Conservation (phyloP, 1,284 basidiomycete genomes). For the Phlebopus sp. region DNA sequence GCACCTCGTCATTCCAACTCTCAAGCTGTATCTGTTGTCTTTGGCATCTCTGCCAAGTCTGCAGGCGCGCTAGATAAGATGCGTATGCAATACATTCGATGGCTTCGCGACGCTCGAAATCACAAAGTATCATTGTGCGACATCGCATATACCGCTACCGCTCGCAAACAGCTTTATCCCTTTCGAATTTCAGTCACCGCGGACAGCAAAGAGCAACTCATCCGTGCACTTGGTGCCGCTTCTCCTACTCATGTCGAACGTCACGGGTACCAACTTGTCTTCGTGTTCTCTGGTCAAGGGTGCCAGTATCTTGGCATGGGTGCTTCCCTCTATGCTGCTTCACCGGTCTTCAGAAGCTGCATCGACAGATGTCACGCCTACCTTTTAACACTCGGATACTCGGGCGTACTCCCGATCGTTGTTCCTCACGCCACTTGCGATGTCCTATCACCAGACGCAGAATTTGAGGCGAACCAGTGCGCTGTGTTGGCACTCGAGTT, state of each 20-base stretch:
- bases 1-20: slow-evolving; percentile 1
- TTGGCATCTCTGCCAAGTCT: slow-evolving; percentile 63
- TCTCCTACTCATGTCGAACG: slow-evolving; percentile 30
- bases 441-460: slow-evolving; percentile 19
- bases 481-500: slow-evolving; percentile 62
- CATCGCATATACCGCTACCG: slow-evolving; percentile 63
- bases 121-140: slow-evolving; percentile 38
- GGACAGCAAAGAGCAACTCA: slow-evolving; percentile 40
- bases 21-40: slow-evolving; percentile 38
- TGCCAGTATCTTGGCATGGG: slow-evolving; percentile 68
- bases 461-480: slow-evolving; percentile 49
- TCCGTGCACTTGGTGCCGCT: slow-evolving; percentile 40
- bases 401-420: slow-evolving; percentile 49
- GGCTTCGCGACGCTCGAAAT: slow-evolving; percentile 37
- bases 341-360: slow-evolving; percentile 42
- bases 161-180: slow-evolving; percentile 54
- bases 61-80: slow-evolving; percentile 43
- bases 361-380: slow-evolving; percentile 58
- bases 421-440: slow-evolving; percentile 10
- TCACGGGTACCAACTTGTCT: slow-evolving; percentile 39
- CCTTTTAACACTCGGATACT: slow-evolving; percentile 47
- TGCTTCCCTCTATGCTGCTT: slow-evolving; percentile 46
- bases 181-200: slow-evolving; percentile 52
- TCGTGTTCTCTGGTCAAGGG: slow-evolving; percentile 73
- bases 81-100: slow-evolving; percentile 44